Conservation (phyloP, 208 protist genomes). For the Crithidia brevicula region DNA sequence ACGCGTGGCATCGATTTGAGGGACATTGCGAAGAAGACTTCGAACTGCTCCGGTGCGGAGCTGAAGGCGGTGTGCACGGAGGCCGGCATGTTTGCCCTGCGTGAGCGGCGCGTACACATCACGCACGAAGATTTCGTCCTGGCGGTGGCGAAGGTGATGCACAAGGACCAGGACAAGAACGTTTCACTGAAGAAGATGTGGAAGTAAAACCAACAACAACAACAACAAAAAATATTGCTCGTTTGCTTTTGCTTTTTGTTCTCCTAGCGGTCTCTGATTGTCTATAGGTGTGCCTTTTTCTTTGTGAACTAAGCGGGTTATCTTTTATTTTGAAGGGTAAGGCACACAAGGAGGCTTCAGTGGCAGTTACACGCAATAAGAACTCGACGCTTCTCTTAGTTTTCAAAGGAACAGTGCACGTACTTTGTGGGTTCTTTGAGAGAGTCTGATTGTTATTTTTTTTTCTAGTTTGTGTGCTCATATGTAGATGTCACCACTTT, state of each 20-base stretch:
- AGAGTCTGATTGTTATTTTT: no score
- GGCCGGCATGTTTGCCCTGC: constrained; percentile 99
- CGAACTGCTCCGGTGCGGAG: constrained; percentile 98
- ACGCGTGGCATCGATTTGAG: constrained; percentile 98
- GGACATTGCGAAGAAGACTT: constrained; percentile 97
- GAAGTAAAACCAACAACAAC: constrained; percentile 64
- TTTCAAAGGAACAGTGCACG: no score
- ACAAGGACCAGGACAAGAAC: constrained; percentile 98
- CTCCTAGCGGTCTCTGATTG: no score
- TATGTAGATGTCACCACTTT: no score
- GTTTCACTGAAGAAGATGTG: constrained; percentile 98
- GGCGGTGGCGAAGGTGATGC: constrained; percentile 99
- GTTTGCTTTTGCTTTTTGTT: neutral
- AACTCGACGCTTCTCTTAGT: no score
- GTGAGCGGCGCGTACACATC: constrained; percentile 99
- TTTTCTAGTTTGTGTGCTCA: no score
- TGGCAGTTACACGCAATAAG: no score
- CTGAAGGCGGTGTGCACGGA: constrained; percentile 97
- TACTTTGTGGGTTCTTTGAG: no score
- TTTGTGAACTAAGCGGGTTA: no score
- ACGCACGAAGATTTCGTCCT: constrained; percentile 99
- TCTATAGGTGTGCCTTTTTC: constrained; percentile 2
- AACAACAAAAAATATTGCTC: constrained; percentile 17
- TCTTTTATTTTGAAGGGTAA: no score
- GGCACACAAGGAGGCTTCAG: no score